phyloP scores from a whole-genome alignment of 1,284 basidiomycete genomes.

The Golubevia sp. region DNA sequence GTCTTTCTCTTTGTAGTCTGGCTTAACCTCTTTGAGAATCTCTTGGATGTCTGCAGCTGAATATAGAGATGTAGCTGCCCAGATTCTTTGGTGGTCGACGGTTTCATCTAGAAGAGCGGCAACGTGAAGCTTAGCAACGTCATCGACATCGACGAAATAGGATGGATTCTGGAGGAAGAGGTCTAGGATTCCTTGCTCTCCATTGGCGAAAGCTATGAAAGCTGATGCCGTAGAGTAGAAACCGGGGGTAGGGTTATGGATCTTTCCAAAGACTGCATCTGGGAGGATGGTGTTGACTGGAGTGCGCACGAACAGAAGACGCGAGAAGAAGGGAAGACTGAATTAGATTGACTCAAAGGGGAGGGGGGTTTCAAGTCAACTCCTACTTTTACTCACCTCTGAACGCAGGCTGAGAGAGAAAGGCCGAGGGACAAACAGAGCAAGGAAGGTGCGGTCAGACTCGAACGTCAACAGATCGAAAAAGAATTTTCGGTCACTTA shows the following conservation, averaged over 20 bases:
- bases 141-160: not conserved
- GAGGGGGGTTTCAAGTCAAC: too few relatives aligned
- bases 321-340: too few relatives aligned
- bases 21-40: not conserved
- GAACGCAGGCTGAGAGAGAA: too few relatives aligned
- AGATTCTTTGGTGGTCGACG: not conserved
- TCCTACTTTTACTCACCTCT: too few relatives aligned
- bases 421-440: too few relatives aligned
- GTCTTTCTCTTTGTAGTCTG: not conserved
- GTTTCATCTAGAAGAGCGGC: not conserved
- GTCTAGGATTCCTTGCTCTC: not conserved
- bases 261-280: not conserved
- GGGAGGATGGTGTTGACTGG: too few relatives aligned
- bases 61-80: not conserved
- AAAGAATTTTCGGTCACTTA: too few relatives aligned
- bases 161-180: not conserved
- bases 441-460: too few relatives aligned
- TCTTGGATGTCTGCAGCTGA: not conserved
- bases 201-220: not conserved
- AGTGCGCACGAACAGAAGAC: too few relatives aligned
- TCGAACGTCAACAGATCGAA: too few relatives aligned
- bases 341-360: too few relatives aligned
- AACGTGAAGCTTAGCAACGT: not conserved
- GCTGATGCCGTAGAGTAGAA: not conserved
- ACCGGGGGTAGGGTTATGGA: not conserved